Base-by-base conservation (phyloP, 495 filamentous ascomycete species). In the Hypoxylon cercidicola region DNA sequence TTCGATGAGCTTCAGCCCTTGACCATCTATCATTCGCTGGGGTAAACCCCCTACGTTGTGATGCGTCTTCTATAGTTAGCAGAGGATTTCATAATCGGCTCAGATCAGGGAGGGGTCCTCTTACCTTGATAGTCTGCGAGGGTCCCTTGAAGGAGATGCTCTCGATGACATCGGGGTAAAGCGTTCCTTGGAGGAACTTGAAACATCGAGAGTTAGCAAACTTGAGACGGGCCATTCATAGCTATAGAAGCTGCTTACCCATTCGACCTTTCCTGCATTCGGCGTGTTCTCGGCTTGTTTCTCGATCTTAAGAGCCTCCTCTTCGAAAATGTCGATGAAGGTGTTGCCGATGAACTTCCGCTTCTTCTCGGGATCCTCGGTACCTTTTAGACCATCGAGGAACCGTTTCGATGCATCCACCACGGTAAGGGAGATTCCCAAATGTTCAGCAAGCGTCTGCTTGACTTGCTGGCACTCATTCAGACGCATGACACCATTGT, bases 381-480 rank as follows among this genome's bases (percentile, higher is more conserved):
- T 85, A 21, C 92, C 93, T 74, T 88, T 88, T 8, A 99, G 82
- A 13, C 86, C 79, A 8, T 73, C 76, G 18, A 97, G 75, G 80
- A 98, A 98, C 13, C 80, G 78, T 64, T 93, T 80, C 15, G 85
- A 81, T 10, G 88, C 94, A 69, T 99, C 90, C 4, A 95, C 85
- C 43, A 99, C 89, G 0, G 91, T 96, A 12, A 99, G 80, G 73
- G 96, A 92, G 71, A 99, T 96, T 12, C 92, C 91, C 0, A 99
- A 82, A 39, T 93, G 85, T 70, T 93, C 71, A 0, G 81, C 81
- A 15, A 99, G 82, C 0, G 85, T 89, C 74, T 93, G 78, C 68
- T 96, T 84, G 35, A 97, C 95, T 64, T 84, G 78, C 64, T 88
- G 78, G 64, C 89, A 93, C 77, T 99, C 95, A 66, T 96, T 87